phyloP scores from a whole-genome alignment of 306 rosid species.

The Begonia masoniana region DNA sequence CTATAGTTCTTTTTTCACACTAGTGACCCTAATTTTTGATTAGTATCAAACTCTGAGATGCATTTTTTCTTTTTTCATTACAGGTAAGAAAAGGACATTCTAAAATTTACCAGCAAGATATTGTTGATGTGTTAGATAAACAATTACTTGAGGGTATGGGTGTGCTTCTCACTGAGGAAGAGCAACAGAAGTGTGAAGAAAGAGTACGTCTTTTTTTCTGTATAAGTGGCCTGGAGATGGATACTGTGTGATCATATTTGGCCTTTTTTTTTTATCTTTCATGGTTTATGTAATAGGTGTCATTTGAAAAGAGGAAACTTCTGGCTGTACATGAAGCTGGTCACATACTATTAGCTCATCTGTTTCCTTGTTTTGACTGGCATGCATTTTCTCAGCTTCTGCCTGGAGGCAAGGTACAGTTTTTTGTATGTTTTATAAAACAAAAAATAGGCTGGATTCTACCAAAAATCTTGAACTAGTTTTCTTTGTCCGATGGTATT shows the following conservation, averaged over 20 bases:
- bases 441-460: too few species aligned
- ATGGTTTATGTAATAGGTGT: slow-evolving; percentile 29
- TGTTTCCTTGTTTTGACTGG: slow-evolving; percentile 95
- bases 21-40: neutral
- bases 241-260: slow-evolving; percentile 4
- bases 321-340: slow-evolving; percentile 99
- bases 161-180: slow-evolving; percentile 95
- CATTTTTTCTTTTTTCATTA: slow-evolving; percentile 11
- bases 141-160: slow-evolving; percentile 99
- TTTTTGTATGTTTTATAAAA: slow-evolving; percentile 7
- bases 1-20: too few species aligned
- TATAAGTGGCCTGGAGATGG: slow-evolving; percentile 7
- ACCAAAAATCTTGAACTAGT: too few species aligned
- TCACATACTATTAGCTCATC: slow-evolving; percentile 78
- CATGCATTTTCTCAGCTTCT: slow-evolving; percentile 99
- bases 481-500: too few species aligned
- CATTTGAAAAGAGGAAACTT: slow-evolving; percentile 69
- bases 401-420: slow-evolving; percentile 89
- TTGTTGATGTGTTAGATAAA: slow-evolving; percentile 86
- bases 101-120: slow-evolving; percentile 56
- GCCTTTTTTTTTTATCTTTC: slow-evolving; percentile 4
- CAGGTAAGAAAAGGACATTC: slow-evolving; percentile 89
- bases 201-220: slow-evolving; percentile 30
- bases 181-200: slow-evolving; percentile 82
- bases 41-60: slow-evolving; percentile 8